These are phyloP conservation scores for Calocybe cyanea DNA, from an alignment of 768 basidiomycete species.

Conservation along the genomic window DNA sequence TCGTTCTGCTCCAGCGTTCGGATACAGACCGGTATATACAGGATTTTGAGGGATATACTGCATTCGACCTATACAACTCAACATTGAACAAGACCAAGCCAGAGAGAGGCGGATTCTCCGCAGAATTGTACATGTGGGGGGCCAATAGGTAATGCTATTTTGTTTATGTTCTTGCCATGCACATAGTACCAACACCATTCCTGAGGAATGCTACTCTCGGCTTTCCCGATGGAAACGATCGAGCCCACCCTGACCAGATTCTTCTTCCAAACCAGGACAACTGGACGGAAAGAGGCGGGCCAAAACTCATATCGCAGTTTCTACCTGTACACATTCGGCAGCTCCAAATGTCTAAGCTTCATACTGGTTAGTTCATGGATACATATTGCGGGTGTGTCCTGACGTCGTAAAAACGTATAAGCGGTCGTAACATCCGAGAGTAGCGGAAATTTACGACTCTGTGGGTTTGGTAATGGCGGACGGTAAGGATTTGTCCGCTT, in stretches of 20 bases:
- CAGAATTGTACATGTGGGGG: conserved; percentile 87
- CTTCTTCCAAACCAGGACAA: conserved; percentile 39
- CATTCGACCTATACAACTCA: conserved; percentile 91
- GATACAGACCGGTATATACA: conserved; percentile 73
- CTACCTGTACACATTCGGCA: conserved; percentile 58
- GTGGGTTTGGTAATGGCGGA: conserved; percentile 88
- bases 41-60: conserved; percentile 86
- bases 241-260: conserved; percentile 75
- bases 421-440: conserved; percentile 69
- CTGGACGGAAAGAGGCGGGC: conserved; percentile 17
- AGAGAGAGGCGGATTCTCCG: conserved; percentile 25
- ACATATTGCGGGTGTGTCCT: neutral
- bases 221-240: conserved; percentile 73
- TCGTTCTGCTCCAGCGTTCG: conserved; percentile 68
- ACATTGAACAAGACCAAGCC: conserved; percentile 77
- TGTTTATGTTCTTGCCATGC: neutral
- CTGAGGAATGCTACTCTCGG: conserved; percentile 86
- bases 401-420: conserved; percentile 15
- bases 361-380: conserved; percentile 55
- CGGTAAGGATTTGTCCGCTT: conserved; percentile 43
- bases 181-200: too few relatives aligned
- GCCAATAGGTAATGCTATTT: conserved; percentile 54
- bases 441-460: conserved; percentile 72
- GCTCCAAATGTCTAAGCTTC: conserved; percentile 82
- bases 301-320: conserved; percentile 46